Base-by-base conservation (phyloP, 352 stramenopile species). In the Plasmopara muralis region DNA sequence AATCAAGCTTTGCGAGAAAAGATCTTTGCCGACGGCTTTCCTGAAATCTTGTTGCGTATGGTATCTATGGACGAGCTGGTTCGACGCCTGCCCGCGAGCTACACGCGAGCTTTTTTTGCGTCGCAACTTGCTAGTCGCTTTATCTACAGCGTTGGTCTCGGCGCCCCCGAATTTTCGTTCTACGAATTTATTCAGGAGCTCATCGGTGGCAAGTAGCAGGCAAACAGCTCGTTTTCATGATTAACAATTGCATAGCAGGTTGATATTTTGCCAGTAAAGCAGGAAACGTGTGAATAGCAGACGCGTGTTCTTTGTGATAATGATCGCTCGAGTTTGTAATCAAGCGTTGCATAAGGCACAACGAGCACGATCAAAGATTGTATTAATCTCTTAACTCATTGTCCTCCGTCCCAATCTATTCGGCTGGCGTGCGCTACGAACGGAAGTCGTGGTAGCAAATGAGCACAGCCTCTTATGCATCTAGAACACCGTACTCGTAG, bases 121-220 rank as follows among this genome's bases (percentile, higher is more conserved):
- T 90, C 77, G 53, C 80, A 93, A 64, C 65, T 93, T 31, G 79
- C 82, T 6, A 87, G 74, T 44, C 79, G 78, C 48, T 90, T 90
- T 66, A 79, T 93, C 28, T 93, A 93, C 67, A 73, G 68, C 16
- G 76, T 80, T 33, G 79, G 79, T 8, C 63, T 90, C 29, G 72
- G 66, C 46, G 76, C 75, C 8, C 80, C 77, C 8, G 82, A 93
- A 60, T 93, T 90, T 35, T 78, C 79, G 28, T 93, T 93, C 68
- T 93, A 90, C 69, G 82, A 93, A 67, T 93, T 90, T 47, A 79
- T 90, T 25, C 56, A 89, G 47, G 62, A 68, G 38, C 73, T 91
- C 47, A 74, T 66, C 52, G 57, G 62, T 40, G 53, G 46, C 57
- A 63, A 65, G 42, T 66, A 66, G 55, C 20, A 33, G 28, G 40